These are phyloP conservation scores for Bacterosira constricta DNA, from an alignment of 108 stramenopile species.

Conservation along the genomic window DNA sequence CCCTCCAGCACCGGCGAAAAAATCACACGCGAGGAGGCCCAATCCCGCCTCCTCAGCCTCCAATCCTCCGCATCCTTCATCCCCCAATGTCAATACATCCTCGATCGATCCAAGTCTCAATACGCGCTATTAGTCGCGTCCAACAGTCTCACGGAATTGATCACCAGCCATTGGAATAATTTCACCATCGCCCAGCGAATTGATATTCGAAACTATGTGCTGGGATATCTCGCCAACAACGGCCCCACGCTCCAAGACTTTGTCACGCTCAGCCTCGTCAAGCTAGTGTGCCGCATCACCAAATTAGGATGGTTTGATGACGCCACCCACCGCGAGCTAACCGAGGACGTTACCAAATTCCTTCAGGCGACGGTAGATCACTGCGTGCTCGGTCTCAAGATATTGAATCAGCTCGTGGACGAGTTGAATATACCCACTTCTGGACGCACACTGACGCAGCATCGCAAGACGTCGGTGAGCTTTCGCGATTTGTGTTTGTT, in stretches of 20 bases:
- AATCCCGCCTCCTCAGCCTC: slow-evolving; percentile 88
- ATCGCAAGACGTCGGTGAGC: slow-evolving; percentile 95
- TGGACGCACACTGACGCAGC: slow-evolving; percentile 95
- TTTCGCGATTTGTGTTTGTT: slow-evolving; percentile 95
- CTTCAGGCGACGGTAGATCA: slow-evolving; percentile 94
- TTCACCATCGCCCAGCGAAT: slow-evolving; percentile 92
- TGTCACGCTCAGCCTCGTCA: slow-evolving; percentile 84
- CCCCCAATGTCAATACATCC: slow-evolving; percentile 98
- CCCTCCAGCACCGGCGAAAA: slow-evolving; percentile 55
- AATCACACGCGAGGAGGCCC: slow-evolving; percentile 79
- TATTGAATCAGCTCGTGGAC: slow-evolving; percentile 95
- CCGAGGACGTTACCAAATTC: slow-evolving; percentile 95
- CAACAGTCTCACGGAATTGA: slow-evolving; percentile 91
- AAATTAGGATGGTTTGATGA: slow-evolving; percentile 99
- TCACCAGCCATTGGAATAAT: slow-evolving; percentile 95
- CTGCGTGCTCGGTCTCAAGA: slow-evolving; percentile 94
- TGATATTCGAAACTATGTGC: slow-evolving; percentile 96
- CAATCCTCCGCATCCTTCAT: slow-evolving; percentile 93
- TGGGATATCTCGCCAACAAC: slow-evolving; percentile 93
- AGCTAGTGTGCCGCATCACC: slow-evolving; percentile 96
- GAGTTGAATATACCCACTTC: slow-evolving; percentile 94
- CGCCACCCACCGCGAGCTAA: slow-evolving; percentile 87
- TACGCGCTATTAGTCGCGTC: slow-evolving; percentile 94
- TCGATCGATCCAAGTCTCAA: slow-evolving; percentile 88
- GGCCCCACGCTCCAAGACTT: slow-evolving; percentile 90